Conservation (phyloP, 2,329 filamentous ascomycete genomes). For the Thermomyces lanuginosus region DNA sequence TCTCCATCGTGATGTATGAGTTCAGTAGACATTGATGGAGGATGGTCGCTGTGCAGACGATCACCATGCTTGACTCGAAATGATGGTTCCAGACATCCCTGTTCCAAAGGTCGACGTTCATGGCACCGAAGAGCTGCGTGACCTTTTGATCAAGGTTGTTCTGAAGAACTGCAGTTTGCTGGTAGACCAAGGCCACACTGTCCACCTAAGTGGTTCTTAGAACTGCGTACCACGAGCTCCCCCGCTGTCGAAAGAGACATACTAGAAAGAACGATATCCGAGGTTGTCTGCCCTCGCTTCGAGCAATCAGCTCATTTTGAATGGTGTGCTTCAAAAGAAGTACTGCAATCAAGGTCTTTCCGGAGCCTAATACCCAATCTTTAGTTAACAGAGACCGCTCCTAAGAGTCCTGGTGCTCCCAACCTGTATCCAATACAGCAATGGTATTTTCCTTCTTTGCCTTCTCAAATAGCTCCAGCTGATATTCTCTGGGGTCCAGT, state of each 20-base stretch:
- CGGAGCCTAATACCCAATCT: constrained; percentile 44
- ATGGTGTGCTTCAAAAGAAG: constrained; percentile 63
- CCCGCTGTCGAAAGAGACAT: constrained; percentile 6
- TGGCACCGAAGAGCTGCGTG: constrained; percentile 56
- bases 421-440: constrained; percentile 72
- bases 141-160: constrained; percentile 66
- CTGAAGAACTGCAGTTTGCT: constrained; percentile 69
- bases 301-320: constrained; percentile 57
- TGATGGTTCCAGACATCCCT: constrained; percentile 43
- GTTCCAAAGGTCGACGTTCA: constrained; percentile 45
- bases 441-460: constrained; percentile 78
- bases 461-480: constrained; percentile 75
- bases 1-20: constrained; percentile 61
- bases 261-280: constrained; percentile 75
- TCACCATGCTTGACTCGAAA: constrained; percentile 54
- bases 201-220: too few relatives aligned
- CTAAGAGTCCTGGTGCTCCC: not conserved
- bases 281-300: constrained; percentile 41
- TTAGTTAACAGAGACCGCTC: constrained; percentile 1
- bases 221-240: too few relatives aligned
- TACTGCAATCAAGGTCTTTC: constrained; percentile 91
- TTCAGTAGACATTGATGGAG: constrained; percentile 62
- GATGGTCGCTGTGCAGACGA: constrained; percentile 86
- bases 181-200: constrained; percentile 76
- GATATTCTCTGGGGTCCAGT: constrained; percentile 70